Evolutionary conservation across 805 yeast genomes (phyloP).

Genomic region (Pichia exigua): DNA sequence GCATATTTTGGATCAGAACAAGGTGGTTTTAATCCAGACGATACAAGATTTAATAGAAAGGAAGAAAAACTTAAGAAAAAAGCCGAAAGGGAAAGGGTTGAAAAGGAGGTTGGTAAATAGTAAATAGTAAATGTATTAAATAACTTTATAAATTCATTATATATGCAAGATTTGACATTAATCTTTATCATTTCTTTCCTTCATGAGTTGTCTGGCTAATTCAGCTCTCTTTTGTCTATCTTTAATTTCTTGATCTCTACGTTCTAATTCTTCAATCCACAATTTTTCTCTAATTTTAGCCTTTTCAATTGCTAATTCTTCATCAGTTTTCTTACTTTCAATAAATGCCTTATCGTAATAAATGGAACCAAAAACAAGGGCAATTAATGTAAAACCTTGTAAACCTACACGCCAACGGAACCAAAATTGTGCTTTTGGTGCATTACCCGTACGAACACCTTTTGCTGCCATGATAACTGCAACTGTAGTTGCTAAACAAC

Average conservation of each 20-base stretch:
- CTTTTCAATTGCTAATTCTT: conserved; percentile 63
- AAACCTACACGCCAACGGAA: conserved; percentile 85
- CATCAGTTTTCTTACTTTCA: conserved; percentile 39
- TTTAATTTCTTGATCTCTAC: conserved; percentile 71
- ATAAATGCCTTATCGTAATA: conserved; percentile 49
- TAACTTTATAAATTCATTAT: neutral
- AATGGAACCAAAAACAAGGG: conserved; percentile 73
- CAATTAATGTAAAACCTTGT: conserved; percentile 77
- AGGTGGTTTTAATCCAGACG: conserved; percentile 88
- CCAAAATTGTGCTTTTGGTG: conserved; percentile 71
- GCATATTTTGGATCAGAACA: conserved; percentile 80
- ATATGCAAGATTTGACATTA: neutral
- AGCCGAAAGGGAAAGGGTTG: conserved; percentile 19
- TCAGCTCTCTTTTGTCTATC: conserved; percentile 64
- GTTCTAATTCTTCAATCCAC: conserved; percentile 87
- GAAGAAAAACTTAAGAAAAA: conserved; percentile 49
- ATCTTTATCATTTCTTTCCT: neutral
- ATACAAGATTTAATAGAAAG: conserved; percentile 58
- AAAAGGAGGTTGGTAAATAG: neutral
- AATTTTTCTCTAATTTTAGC: conserved; percentile 77
- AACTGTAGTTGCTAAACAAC: conserved; percentile 67
- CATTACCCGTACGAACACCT: conserved; percentile 66
- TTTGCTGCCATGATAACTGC: conserved; percentile 76
- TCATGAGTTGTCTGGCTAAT: conserved; percentile 35
- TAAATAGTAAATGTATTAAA: neutral